Evolutionary conservation across 2,329 filamentous ascomycete genomes (phyloP).

Genomic region (Pestalotiopsis sp.): DNA sequence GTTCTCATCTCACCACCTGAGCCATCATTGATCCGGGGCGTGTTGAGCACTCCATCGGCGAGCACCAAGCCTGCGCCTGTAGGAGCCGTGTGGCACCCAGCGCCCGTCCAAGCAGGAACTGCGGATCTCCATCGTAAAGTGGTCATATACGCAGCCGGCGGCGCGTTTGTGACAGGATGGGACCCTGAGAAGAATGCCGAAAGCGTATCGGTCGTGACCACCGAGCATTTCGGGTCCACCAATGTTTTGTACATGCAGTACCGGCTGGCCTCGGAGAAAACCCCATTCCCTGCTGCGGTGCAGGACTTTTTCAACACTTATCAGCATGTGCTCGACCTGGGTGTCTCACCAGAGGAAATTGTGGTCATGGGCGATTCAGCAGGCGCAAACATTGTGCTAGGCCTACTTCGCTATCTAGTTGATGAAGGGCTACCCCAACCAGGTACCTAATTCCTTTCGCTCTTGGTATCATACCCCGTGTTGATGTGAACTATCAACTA

Average conservation of each 20-base stretch:
- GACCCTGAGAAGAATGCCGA: slow-evolving; percentile 13
- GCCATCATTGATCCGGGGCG: slow-evolving; percentile 12
- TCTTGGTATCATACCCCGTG: neutral
- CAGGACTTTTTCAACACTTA: slow-evolving; percentile 21
- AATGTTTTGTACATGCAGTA: slow-evolving; percentile 19
- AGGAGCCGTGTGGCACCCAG: slow-evolving; percentile 19
- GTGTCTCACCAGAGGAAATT: slow-evolving; percentile 19
- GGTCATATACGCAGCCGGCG: slow-evolving; percentile 16
- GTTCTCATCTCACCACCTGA: slow-evolving; percentile 15
- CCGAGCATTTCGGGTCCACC: slow-evolving; percentile 13
- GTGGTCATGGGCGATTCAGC: slow-evolving; percentile 23
- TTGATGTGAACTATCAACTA: neutral
- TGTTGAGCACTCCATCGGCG: slow-evolving; percentile 12
- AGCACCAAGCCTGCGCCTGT: slow-evolving; percentile 18
- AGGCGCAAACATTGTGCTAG: slow-evolving; percentile 21
- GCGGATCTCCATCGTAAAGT: slow-evolving; percentile 12
- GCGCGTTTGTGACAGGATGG: slow-evolving; percentile 21
- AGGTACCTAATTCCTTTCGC: slow-evolving; percentile 14
- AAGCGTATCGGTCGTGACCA: slow-evolving; percentile 8
- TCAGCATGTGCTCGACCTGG: slow-evolving; percentile 19
- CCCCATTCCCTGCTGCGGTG: slow-evolving; percentile 22
- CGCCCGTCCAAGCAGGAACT: neutral
- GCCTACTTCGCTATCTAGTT: slow-evolving; percentile 21
- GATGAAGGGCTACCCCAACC: slow-evolving; percentile 17
- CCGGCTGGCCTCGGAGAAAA: slow-evolving; percentile 15